These are phyloP conservation scores for Arthrobotrys musiformis DNA, from an alignment of 2,329 filamentous ascomycete genomes.

Conservation along the genomic window DNA sequence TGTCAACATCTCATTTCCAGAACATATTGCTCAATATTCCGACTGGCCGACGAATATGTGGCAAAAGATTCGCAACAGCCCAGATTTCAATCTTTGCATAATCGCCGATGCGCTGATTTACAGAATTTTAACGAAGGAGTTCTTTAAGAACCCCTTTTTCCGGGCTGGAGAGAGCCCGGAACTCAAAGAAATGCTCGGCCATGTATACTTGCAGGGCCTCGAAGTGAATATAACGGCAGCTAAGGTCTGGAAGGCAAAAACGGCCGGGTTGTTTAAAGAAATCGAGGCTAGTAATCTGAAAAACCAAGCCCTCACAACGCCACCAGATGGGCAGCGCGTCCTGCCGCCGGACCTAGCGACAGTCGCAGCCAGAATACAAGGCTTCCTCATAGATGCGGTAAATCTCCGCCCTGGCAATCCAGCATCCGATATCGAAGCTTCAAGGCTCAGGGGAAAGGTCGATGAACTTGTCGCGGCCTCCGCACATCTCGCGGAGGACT, in stretches of 20 bases:
- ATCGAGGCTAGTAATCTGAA: neutral
- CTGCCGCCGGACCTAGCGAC: no score
- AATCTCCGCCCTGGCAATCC: neutral
- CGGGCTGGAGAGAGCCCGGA: neutral
- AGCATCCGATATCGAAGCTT: neutral
- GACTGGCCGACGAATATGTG: neutral
- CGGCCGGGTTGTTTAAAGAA: neutral
- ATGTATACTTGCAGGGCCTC: neutral
- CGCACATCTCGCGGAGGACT: conserved; percentile 19
- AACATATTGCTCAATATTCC: neutral
- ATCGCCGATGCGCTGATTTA: conserved; percentile 10
- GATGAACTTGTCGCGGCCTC: neutral
- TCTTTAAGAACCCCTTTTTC: conserved; percentile 29
- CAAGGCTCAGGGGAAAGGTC: neutral
- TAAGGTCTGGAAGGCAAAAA: conserved; percentile 7
- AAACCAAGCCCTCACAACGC: no score
- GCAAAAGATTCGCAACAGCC: neutral
- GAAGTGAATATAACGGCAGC: neutral
- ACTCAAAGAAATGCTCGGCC: neutral
- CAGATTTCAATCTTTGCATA: neutral
- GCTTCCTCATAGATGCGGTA: neutral
- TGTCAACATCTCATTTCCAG: neutral
- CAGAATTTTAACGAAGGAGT: neutral
- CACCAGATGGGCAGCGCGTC: no score
- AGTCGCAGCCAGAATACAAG: neutral